Conservation (phyloP, 2,329 filamentous ascomycete genomes). For the Aspergillus glaucus region DNA sequence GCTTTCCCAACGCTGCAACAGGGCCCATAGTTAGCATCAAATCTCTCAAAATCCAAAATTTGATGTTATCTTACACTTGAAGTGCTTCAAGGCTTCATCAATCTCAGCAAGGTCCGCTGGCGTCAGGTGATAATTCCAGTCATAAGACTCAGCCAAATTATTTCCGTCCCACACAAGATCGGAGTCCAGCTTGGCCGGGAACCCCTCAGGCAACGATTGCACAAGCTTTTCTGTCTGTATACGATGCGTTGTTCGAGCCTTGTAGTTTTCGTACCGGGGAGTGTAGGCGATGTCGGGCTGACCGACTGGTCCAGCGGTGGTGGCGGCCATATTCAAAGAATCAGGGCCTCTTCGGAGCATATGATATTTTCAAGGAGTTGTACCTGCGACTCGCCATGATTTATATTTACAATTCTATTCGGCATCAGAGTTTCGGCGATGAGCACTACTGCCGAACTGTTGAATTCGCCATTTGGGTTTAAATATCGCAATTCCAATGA, state of each 20-base stretch:
- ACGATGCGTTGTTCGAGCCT: not conserved
- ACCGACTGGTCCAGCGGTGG: not conserved
- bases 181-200: slow-evolving; percentile 36
- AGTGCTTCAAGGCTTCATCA: slow-evolving; percentile 37
- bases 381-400: not conserved
- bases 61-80: slow-evolving; percentile 28
- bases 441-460: not conserved
- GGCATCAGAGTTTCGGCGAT: not conserved
- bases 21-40: slow-evolving; percentile 4
- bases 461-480: not conserved
- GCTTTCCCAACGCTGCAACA: slow-evolving; percentile 20
- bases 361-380: not conserved
- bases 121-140: slow-evolving; percentile 38
- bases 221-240: not conserved
- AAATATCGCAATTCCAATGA: not conserved
- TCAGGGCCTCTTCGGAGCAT: not conserved
- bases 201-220: slow-evolving; percentile 33
- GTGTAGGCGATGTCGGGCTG: not conserved
- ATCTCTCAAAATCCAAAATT: too few species aligned
- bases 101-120: slow-evolving; percentile 37
- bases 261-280: not conserved
- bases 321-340: not conserved
- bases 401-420: not conserved
- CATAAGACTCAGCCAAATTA: slow-evolving; percentile 29
- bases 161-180: slow-evolving; percentile 45